Evolutionary conservation across 2,329 filamentous ascomycete genomes (phyloP).

Genomic region (Exophiala sp.): DNA sequence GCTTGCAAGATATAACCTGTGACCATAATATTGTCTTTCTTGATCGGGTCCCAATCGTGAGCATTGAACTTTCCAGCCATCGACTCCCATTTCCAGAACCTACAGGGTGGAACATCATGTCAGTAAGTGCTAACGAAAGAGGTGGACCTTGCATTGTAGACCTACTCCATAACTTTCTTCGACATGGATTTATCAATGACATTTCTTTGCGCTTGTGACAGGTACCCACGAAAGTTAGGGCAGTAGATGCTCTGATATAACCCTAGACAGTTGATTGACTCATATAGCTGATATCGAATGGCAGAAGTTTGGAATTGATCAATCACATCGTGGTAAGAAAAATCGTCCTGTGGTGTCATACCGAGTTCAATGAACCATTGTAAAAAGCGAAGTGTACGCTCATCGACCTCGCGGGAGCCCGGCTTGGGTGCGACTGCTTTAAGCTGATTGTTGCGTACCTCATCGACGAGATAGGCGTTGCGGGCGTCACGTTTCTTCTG

Average conservation of each 20-base stretch:
- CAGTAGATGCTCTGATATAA: conserved; percentile 16
- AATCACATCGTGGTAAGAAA: conserved; percentile 21
- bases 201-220: conserved; percentile 14
- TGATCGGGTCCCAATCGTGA: conserved; percentile 18
- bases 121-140: neutral
- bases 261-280: conserved; percentile 9
- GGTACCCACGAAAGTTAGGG: conserved; percentile 21
- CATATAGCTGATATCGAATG: conserved; percentile 22
- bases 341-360: conserved; percentile 16
- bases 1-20: conserved; percentile 19
- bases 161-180: conserved; percentile 17
- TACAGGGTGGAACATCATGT: neutral
- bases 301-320: conserved; percentile 23
- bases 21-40: conserved; percentile 23
- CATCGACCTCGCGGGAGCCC: conserved; percentile 17
- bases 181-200: conserved; percentile 18
- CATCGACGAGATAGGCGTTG: conserved; percentile 17
- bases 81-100: conserved; percentile 21
- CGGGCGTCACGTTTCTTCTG: conserved; percentile 10
- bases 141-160: neutral
- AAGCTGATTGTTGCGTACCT: conserved; percentile 14
- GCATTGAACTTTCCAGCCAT: conserved; percentile 21
- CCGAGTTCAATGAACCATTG: conserved; percentile 19
- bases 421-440: neutral
- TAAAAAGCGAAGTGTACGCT: conserved; percentile 12